Percentiles rank a stretch among this genome's conserved stretches.
phyloP scores from a whole-genome alignment of 495 filamentous ascomycete genomes.

The Lindgomyces ingoldianus region DNA sequence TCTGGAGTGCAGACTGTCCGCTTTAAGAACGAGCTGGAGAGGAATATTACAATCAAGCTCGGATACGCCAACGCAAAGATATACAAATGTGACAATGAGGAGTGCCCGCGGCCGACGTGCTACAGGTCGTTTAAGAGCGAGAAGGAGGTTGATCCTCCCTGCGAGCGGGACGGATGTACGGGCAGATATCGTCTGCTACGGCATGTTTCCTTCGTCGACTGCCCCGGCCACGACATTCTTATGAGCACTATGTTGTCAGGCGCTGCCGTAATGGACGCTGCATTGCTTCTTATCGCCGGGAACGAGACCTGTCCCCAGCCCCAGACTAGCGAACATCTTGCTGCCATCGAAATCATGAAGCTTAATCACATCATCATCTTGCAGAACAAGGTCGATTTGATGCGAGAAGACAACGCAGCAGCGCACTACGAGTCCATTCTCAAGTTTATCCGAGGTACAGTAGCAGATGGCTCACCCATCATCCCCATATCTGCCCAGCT shows the following conservation, averaged over 20 bases:
- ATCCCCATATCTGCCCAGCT: constrained; percentile 98
- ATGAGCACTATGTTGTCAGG: constrained; percentile 99
- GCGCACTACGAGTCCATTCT: constrained; percentile 93
- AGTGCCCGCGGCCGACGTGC: constrained; percentile 90
- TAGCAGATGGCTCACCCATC: constrained; percentile 92
- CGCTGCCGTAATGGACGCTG: constrained; percentile 98
- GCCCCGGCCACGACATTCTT: constrained; percentile 99
- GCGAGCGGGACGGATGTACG: constrained; percentile 86
- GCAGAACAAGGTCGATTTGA: constrained; percentile 98
- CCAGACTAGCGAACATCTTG: constrained; percentile 98
- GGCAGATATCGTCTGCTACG: constrained; percentile 76
- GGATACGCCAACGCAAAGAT: constrained; percentile 99
- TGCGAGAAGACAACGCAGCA: constrained; percentile 88
- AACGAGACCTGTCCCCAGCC: constrained; percentile 99
- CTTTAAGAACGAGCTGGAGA: constrained; percentile 98
- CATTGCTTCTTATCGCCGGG: constrained; percentile 92
- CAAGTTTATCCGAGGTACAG: constrained; percentile 96
- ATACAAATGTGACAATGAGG: constrained; percentile 93
- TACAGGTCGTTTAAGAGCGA: constrained; percentile 97
- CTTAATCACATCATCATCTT: constrained; percentile 97
- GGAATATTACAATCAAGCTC: constrained; percentile 99
- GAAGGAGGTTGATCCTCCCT: constrained; percentile 93
- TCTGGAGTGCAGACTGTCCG: constrained; percentile 97
- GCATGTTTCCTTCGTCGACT: constrained; percentile 81
- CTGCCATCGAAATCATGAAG: constrained; percentile 99